Evolutionary conservation across 768 basidiomycete genomes (phyloP).

Genomic region (Coprinopsis marcescibilis): DNA sequence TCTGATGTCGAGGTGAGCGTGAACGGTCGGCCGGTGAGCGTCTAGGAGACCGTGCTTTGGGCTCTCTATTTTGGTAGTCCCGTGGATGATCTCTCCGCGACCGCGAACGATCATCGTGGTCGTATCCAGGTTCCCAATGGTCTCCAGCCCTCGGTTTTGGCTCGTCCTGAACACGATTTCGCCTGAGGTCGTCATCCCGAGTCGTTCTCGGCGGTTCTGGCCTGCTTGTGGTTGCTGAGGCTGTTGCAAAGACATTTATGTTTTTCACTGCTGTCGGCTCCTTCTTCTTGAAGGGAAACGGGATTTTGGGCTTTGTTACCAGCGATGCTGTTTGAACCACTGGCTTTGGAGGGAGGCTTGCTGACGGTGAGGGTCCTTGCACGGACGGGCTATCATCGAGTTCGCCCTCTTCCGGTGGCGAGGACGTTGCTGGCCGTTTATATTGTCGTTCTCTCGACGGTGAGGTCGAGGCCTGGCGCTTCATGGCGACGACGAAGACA

Average conservation of each 20-base stretch:
- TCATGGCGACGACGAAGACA: conserved; percentile 26
- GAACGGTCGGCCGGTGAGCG: conserved; percentile 6
- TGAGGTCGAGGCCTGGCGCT: conserved; percentile 56
- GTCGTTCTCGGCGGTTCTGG: conserved; percentile 12
- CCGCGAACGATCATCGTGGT: conserved; percentile 6
- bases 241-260: conserved; percentile 11
- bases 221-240: neutral
- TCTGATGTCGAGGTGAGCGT: conserved; percentile 22
- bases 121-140: conserved; percentile 30
- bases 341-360: conserved; percentile 32
- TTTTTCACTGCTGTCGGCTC: conserved; percentile 20
- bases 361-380: conserved; percentile 18
- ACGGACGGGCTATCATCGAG: conserved; percentile 48
- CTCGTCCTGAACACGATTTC: conserved; percentile 4
- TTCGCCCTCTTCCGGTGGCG: conserved; percentile 81
- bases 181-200: conserved; percentile 29
- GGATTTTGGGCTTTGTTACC: conserved; percentile 41
- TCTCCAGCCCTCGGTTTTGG: conserved; percentile 20
- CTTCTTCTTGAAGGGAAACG: conserved; percentile 74
- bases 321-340: too few species aligned
- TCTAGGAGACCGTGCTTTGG: conserved; percentile 18
- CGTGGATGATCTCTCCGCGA: conserved; percentile 5
- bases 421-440: conserved; percentile 50
- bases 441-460: conserved; percentile 41
- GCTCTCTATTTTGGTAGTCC: conserved; percentile 15